These are phyloP conservation scores for Mycosarcoma maydis DNA, from an alignment of 1,284 basidiomycete genomes.

Conservation along the genomic window DNA sequence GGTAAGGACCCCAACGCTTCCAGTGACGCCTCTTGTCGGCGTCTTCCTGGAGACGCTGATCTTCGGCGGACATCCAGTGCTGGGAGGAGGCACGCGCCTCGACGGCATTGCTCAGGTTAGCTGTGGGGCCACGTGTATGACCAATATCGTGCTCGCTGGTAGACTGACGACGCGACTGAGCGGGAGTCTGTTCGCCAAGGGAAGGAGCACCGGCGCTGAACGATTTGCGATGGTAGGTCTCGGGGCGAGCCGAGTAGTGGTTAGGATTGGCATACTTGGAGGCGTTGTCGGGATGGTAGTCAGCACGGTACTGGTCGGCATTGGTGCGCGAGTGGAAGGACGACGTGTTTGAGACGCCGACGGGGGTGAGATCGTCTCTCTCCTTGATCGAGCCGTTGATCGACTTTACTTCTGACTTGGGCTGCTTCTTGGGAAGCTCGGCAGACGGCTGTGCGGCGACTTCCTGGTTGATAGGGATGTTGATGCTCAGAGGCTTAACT, in stretches of 20 bases:
- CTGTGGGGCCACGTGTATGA: slow-evolving; percentile 49
- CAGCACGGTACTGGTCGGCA: slow-evolving; percentile 34
- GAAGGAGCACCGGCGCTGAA: slow-evolving; percentile 33
- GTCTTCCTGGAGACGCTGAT: slow-evolving; percentile 73
- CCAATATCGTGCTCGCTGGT: slow-evolving; percentile 43
- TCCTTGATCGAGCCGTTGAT: slow-evolving; percentile 8
- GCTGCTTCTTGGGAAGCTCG: slow-evolving; percentile 48
- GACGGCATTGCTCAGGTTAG: slow-evolving; percentile 35
- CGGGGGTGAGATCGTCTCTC: slow-evolving; percentile 31
- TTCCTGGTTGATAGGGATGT: slow-evolving; percentile 36
- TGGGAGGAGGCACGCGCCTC: slow-evolving; percentile 36
- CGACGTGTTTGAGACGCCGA: slow-evolving; percentile 22
- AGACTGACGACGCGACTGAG: slow-evolving; percentile 32
- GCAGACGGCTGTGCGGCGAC: slow-evolving; percentile 6
- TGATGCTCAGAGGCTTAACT: slow-evolving; percentile 34
- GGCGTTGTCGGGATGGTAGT: slow-evolving; percentile 51
- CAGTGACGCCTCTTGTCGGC: slow-evolving; percentile 79
- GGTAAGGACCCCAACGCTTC: slow-evolving; percentile 98
- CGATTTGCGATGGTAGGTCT: slow-evolving; percentile 58
- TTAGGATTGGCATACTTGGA: slow-evolving; percentile 56
- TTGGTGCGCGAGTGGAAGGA: slow-evolving; percentile 59
- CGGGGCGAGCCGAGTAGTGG: slow-evolving; percentile 58
- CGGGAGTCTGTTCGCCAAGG: slow-evolving; percentile 24
- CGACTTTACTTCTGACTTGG: slow-evolving; percentile 23
- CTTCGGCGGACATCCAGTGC: slow-evolving; percentile 62